Conservation (phyloP, 805 yeast species). For the Yamadazyma takamatsuzukensis region DNA sequence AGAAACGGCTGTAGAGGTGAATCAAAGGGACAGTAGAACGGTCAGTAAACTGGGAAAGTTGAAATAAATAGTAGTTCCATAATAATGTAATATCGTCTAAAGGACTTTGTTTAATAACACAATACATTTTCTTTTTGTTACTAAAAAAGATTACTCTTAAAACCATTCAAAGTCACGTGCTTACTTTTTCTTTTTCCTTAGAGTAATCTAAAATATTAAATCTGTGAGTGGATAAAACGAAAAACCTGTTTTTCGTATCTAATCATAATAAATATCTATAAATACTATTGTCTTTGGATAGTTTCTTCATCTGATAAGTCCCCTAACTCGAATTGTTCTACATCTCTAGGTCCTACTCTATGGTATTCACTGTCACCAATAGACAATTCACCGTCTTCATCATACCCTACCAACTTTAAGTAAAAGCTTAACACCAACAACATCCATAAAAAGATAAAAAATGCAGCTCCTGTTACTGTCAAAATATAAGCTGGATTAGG, state of each 20-base stretch:
- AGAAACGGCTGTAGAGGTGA: too few relatives aligned
- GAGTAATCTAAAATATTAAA: too few relatives aligned
- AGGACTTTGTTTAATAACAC: too few relatives aligned
- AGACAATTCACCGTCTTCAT: slow-evolving; percentile 34
- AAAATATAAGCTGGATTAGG: slow-evolving; percentile 83
- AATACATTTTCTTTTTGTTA: too few relatives aligned
- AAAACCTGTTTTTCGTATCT: background rate
- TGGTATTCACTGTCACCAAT: slow-evolving; percentile 12
- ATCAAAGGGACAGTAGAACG: too few relatives aligned
- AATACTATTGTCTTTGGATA: background rate
- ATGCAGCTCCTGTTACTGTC: slow-evolving; percentile 68
- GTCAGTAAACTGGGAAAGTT: too few relatives aligned
- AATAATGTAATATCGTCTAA: too few relatives aligned
- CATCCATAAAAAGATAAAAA: slow-evolving; percentile 65
- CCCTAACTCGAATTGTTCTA: slow-evolving; percentile 33
- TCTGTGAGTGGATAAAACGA: too few relatives aligned
- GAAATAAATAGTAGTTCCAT: too few relatives aligned
- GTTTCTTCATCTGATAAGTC: slow-evolving; percentile 25
- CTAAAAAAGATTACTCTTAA: too few relatives aligned
- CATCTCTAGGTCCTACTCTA: slow-evolving; percentile 15
- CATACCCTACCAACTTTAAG: slow-evolving; percentile 40
- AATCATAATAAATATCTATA: background rate
- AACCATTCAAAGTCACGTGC: too few relatives aligned
- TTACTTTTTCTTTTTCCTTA: too few relatives aligned
- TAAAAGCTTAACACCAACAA: slow-evolving; percentile 58